Evolutionary conservation across 164 flowering plant species (phyloP).

Genomic region (Stephania japonica): DNA sequence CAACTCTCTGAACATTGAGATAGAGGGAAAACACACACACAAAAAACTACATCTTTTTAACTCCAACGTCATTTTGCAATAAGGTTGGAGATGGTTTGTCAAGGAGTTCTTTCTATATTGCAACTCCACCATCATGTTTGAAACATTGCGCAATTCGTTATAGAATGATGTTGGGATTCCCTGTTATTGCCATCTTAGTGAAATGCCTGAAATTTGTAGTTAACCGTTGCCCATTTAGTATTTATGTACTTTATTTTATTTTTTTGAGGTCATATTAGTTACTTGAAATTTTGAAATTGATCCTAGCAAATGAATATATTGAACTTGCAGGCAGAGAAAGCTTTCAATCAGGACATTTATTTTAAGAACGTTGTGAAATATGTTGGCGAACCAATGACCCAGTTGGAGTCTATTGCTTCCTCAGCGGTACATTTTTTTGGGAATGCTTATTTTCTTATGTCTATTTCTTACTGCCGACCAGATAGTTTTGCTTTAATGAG

Average conservation of each 20-base stretch:
- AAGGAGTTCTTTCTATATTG: too few relatives aligned
- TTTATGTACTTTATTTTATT: too few relatives aligned
- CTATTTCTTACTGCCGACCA: neutral
- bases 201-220: neutral
- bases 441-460: neutral
- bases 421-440: constrained; percentile 58
- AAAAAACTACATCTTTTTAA: too few relatives aligned
- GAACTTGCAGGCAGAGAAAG: constrained; percentile 81
- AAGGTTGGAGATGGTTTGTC: too few relatives aligned
- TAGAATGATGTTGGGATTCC: neutral
- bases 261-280: too few relatives aligned
- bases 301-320: neutral
- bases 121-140: neutral
- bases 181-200: neutral
- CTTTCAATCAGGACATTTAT: constrained; percentile 74
- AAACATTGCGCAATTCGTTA: neutral
- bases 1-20: too few relatives aligned
- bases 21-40: too few relatives aligned
- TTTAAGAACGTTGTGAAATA: constrained; percentile 78
- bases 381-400: constrained; percentile 89
- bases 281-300: neutral
- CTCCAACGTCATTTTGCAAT: too few relatives aligned
- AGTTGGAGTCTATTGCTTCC: constrained; percentile 92
- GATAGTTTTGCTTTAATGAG: neutral
- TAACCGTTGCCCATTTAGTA: neutral